Conservation (phyloP, 352 stramenopile genomes). For the Phytopythium chamaehyphon region DNA sequence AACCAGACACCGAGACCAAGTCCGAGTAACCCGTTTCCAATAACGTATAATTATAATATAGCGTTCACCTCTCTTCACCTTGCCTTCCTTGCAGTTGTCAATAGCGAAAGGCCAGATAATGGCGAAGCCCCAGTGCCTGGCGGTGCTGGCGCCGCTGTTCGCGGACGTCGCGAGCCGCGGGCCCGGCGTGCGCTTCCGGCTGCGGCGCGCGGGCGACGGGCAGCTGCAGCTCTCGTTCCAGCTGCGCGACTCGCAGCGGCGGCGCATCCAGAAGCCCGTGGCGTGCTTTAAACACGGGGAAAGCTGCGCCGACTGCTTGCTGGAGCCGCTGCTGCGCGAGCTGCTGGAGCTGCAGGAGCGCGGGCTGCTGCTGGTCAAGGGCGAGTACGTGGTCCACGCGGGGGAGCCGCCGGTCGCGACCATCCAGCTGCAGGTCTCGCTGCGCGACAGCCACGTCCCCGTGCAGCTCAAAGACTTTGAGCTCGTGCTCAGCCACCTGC, state of each 20-base stretch:
- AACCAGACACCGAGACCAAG: too few species aligned
- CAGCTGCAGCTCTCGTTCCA: slow-evolving; percentile 34
- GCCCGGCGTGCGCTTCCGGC: slow-evolving; percentile 6
- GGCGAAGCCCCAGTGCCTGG: slow-evolving; percentile 39
- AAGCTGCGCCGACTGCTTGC: slow-evolving; percentile 46
- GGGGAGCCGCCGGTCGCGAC: slow-evolving; percentile 25
- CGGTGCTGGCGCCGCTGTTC: slow-evolving; percentile 35
- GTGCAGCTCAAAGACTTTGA: slow-evolving; percentile 48
- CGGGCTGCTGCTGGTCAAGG: slow-evolving; percentile 26
- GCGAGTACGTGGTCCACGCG: slow-evolving; percentile 38
- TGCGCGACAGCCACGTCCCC: slow-evolving; percentile 33
- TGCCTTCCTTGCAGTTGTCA: slow-evolving; percentile 43
- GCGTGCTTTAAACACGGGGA: slow-evolving; percentile 40
- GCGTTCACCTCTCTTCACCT: too few species aligned
- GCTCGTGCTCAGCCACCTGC: slow-evolving; percentile 54
- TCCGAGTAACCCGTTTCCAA: too few species aligned
- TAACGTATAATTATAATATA: too few species aligned
- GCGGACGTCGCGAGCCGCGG: slow-evolving; percentile 11
- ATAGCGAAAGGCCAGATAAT: slow-evolving; percentile 66
- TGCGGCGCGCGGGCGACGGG: slow-evolving; percentile 24
- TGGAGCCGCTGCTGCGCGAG: slow-evolving; percentile 35
- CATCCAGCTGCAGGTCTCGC: slow-evolving; percentile 39
- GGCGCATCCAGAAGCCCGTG: slow-evolving; percentile 26
- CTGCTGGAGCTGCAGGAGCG: slow-evolving; percentile 44
- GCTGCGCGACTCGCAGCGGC: neutral